Base-by-base conservation (phyloP, 2,329 filamentous ascomycete species). In the Zymoseptoria passerinii region DNA sequence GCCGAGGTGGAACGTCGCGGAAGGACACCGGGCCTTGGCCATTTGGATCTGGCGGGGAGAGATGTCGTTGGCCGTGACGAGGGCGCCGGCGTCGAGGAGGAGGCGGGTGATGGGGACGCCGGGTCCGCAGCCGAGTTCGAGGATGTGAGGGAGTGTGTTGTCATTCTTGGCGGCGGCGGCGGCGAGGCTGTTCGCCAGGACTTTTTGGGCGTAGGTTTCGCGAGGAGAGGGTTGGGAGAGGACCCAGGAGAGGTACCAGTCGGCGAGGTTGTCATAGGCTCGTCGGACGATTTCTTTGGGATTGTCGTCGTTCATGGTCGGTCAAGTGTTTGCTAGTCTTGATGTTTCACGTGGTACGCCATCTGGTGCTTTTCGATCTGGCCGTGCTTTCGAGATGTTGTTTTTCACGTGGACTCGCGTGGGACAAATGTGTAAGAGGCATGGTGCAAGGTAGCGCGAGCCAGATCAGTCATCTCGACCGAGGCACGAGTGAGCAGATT, bases 121-220 rank as follows among this genome's bases (percentile, higher is more conserved):
- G 27, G 74, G 69, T 35, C 75, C 75, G 58, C 74, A 76, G 56
- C 76, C 75, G 29, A 77, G 64, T 58, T 77, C 75, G 5, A 77
- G 72, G 18, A 76, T 57, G 16, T 55, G 49, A 1, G 64, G 59
- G 3, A 56, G 52, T 52, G 54, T 29, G 57, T 58, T 20, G 3
- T 60, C 48, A 1, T 70, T 48, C 16, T 64, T 51, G 16, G 57
- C 28, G 10, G 76, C 65, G 44, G 75, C 58, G 13, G 23, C 18
- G 9, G n/a, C 8, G 28, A 29, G n/a, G 35, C 35, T 44, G 35
- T 44, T 44, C 10, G 35, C 13, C n/a, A 44, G 35, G 10, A 44
- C 35, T 23, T 54, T 66, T 1, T 66, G 55, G 3, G 73, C 64
- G 54, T 74, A 75, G 6, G 56, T 52, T 29, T 72, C 64, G 1